These are phyloP conservation scores for Diaporthe caulivora DNA, from an alignment of 2,329 filamentous ascomycete species.

Conservation along the genomic window DNA sequence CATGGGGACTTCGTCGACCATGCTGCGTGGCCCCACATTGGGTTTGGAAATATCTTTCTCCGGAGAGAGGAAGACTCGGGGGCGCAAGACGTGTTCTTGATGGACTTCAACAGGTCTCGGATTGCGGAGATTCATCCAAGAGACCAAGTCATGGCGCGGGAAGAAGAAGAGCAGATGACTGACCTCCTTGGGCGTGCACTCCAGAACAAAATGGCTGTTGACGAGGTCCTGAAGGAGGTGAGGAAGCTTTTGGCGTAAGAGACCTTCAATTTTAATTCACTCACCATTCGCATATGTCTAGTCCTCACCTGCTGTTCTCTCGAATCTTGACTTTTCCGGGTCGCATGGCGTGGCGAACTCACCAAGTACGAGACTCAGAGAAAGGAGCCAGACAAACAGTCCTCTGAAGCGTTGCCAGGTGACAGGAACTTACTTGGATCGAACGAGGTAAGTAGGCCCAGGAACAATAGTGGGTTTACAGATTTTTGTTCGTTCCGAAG, in stretches of 20 bases:
- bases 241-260: neutral
- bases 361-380: too few species aligned
- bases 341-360: too few species aligned
- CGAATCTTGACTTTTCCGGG: too few species aligned
- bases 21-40: neutral
- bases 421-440: too few species aligned
- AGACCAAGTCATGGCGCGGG: neutral
- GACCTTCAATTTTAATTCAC: neutral
- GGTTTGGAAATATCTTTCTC: neutral
- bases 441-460: neutral
- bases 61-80: neutral
- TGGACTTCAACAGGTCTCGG: neutral
- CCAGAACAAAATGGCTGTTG: neutral
- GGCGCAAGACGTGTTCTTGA: neutral
- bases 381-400: too few species aligned
- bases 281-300: too few species aligned
- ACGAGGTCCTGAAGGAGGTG: neutral
- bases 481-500: neutral
- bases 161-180: neutral
- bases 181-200: neutral
- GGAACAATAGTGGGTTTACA: neutral
- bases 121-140: neutral
- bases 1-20: neutral
- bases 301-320: too few species aligned
- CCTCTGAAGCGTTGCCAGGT: neutral